These are phyloP conservation scores for Metschnikowia orientalis DNA, from an alignment of 805 yeast species.

Conservation along the genomic window DNA sequence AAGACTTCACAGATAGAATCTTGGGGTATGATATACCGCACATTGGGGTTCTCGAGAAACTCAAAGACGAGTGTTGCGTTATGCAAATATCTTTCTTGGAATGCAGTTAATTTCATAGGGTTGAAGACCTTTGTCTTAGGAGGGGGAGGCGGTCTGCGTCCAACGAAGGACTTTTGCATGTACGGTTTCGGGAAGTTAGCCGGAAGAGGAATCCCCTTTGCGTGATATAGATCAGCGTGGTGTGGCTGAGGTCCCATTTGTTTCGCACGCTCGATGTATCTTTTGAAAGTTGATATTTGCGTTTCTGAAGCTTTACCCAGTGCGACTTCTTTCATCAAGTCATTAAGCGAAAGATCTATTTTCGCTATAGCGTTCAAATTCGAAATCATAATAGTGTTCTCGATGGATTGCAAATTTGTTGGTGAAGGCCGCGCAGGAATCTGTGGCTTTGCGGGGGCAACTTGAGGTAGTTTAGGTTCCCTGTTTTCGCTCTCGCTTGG, in stretches of 20 bases:
- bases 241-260: constrained; percentile 60
- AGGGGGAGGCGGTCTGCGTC: constrained; percentile 16
- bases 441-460: too few relatives aligned
- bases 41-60: constrained; percentile 72
- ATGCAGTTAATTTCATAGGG: constrained; percentile 65
- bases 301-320: constrained; percentile 68
- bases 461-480: too few relatives aligned
- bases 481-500: too few relatives aligned
- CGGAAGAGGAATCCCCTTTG: constrained; percentile 17
- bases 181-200: constrained; percentile 18
- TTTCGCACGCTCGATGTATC: constrained; percentile 72
- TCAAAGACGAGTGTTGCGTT: constrained; percentile 81
- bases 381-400: constrained; percentile 76
- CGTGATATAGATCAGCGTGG: constrained; percentile 29
- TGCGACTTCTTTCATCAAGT: constrained; percentile 82
- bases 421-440: constrained; percentile 17
- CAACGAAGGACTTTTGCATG: constrained; percentile 10
- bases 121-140: constrained; percentile 19
- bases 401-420: constrained; percentile 50
- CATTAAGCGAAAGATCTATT: constrained; percentile 59
- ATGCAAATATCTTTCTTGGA: constrained; percentile 65
- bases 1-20: constrained; percentile 66
- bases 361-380: constrained; percentile 81
- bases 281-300: constrained; percentile 76
- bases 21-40: constrained; percentile 71